Percentiles rank a stretch among this genome's conserved stretches.
Conservation (phyloP, 306 rosid genomes). For the Benincasa hispida region DNA sequence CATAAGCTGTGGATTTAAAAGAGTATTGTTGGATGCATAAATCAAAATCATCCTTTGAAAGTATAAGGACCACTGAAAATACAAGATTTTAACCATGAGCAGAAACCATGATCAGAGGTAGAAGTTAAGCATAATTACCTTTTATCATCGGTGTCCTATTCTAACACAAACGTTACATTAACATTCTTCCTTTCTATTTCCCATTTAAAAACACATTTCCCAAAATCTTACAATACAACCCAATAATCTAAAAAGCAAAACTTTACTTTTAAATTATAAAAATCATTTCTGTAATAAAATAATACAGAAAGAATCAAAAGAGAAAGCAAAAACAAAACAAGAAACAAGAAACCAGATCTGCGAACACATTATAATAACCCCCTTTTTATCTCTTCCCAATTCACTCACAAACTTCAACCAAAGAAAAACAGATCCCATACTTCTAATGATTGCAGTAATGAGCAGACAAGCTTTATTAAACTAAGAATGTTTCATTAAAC, state of each 20-base stretch:
- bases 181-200: not conserved
- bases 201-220: not conserved
- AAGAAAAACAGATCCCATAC: not conserved
- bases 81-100: not conserved
- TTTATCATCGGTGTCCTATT: not conserved
- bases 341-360: not conserved
- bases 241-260: too few relatives aligned
- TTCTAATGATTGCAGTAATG: not conserved
- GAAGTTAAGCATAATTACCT: conserved; percentile 5
- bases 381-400: not conserved
- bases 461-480: not conserved
- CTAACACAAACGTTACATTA: not conserved
- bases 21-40: too few relatives aligned
- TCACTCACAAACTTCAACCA: not conserved
- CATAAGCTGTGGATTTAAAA: too few relatives aligned
- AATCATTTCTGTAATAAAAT: not conserved
- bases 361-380: not conserved
- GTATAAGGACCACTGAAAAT: not conserved
- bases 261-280: not conserved
- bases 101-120: not conserved
- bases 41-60: not conserved
- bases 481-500: not conserved
- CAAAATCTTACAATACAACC: not conserved
- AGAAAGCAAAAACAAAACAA: not conserved
- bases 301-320: not conserved